Base-by-base conservation (phyloP, 139 green algal genomes). In the Marvania coccoides region DNA sequence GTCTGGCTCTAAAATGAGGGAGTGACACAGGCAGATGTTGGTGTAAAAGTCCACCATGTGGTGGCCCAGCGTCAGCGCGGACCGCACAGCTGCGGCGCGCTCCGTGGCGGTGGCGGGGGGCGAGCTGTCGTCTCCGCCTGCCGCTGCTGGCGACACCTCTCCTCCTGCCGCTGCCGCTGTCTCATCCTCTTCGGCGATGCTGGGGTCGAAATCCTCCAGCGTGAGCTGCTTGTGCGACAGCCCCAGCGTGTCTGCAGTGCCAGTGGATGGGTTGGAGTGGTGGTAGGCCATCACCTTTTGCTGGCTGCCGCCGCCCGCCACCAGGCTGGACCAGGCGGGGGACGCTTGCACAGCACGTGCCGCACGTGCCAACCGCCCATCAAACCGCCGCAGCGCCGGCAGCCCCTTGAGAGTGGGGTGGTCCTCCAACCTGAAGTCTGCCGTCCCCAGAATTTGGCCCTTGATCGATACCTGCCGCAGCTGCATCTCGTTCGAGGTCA, bases 401-500 rank as follows among this genome's bases (percentile, higher is more conserved):
- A 58, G 30, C 7, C 57, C 65, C 1, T 19, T 42, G 33, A 65
- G 19, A 30, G 75, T 54, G 0, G 12, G 14, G 47, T 80, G 42
- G 4, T 87, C 71, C 63, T 86, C 80, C 59, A 86, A 65, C 36
- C 68, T 74, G 58, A 65, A 57, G 2, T 73, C 70, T 3, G 26
- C 12, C 28, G 29, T 40, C 38, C 80, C 78, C 29, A 72, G 85
- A 0, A 61, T 19, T 9, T 51, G n/a, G 48, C 67, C 77, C 62
- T 83, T 85, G 39, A 87, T 72, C 24, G 73, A 70, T 8, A 90
- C 64, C 30, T 47, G 47, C 13, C 83, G 76, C 63, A 90, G 70
- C 72, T 79, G 78, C 90, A 96, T 96, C 58, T 95, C 84, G 69
- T 96, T 96, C 68, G 75, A 76, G 8, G 90, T 96, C 15, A 96